Conservation (phyloP, 1,284 basidiomycete genomes). For the Sphaerobolus stellatus region DNA sequence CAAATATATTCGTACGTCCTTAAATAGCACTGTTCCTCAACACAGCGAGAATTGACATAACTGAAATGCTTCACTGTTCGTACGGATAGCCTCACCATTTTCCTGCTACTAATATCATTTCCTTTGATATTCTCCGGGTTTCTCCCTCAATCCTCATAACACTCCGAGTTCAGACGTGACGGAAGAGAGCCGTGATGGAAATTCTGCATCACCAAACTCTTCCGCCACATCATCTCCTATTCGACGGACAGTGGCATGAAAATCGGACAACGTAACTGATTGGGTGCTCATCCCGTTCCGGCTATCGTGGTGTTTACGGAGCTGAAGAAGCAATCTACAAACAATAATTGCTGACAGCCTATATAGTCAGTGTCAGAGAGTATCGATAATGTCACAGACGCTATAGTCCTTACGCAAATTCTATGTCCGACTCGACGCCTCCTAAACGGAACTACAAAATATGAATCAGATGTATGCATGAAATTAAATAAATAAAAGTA, state of each 20-base stretch:
- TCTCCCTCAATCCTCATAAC: neutral
- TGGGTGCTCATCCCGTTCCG: neutral
- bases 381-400: neutral
- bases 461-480: neutral
- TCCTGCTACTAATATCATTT: no score
- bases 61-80: no score
- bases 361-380: neutral
- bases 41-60: no score
- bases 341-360: neutral
- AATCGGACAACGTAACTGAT: neutral
- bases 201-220: neutral
- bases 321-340: constrained; percentile 1
- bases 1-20: no score
- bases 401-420: neutral
- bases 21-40: no score
- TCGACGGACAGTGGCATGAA: neutral
- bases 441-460: neutral
- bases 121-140: no score
- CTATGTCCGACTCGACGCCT: neutral
- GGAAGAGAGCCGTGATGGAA: neutral
- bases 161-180: neutral
- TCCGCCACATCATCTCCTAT: neutral
- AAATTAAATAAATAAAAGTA: neutral
- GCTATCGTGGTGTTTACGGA: neutral
- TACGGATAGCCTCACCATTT: no score